A percentile compares a stretch with the other conserved stretches of the same genome.
Evolutionary conservation across 208 protist genomes (phyloP).

Genomic region (Kentomonas sorsogonicus): DNA sequence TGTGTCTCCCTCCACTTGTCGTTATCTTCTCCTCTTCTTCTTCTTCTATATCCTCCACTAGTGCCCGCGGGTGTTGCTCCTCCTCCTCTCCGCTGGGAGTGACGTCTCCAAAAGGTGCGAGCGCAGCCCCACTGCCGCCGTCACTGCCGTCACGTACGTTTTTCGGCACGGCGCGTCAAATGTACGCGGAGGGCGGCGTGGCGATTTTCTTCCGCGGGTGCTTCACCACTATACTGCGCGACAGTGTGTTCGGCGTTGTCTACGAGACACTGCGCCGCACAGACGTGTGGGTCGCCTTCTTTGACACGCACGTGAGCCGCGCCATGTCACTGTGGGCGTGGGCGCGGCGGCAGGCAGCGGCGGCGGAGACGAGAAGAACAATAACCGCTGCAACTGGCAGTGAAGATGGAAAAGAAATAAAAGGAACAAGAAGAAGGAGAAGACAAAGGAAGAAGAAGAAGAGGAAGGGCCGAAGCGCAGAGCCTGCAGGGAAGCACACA

Average conservation of each 20-base stretch:
- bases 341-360: neutral
- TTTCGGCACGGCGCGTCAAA: slow-evolving; percentile 37
- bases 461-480: neutral
- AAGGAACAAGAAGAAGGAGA: too few species aligned
- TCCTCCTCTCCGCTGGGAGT: too few species aligned
- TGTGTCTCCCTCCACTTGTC: too few species aligned
- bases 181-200: slow-evolving; percentile 63
- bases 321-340: neutral
- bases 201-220: slow-evolving; percentile 86
- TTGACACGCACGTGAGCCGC: slow-evolving; percentile 24
- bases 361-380: neutral
- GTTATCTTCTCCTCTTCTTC: too few species aligned
- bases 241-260: slow-evolving; percentile 83
- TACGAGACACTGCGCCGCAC: slow-evolving; percentile 70
- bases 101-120: too few species aligned
- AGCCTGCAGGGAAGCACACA: too few species aligned
- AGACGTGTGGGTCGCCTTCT: slow-evolving; percentile 31
- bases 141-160: too few species aligned
- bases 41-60: too few species aligned
- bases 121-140: too few species aligned
- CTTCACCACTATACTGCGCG: slow-evolving; percentile 67
- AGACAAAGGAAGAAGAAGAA: neutral
- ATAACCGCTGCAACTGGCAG: too few species aligned
- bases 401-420: too few species aligned
- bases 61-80: too few species aligned